phyloP scores from a whole-genome alignment of 73 alveolate genomes.

The Symbiodinium natans region DNA sequence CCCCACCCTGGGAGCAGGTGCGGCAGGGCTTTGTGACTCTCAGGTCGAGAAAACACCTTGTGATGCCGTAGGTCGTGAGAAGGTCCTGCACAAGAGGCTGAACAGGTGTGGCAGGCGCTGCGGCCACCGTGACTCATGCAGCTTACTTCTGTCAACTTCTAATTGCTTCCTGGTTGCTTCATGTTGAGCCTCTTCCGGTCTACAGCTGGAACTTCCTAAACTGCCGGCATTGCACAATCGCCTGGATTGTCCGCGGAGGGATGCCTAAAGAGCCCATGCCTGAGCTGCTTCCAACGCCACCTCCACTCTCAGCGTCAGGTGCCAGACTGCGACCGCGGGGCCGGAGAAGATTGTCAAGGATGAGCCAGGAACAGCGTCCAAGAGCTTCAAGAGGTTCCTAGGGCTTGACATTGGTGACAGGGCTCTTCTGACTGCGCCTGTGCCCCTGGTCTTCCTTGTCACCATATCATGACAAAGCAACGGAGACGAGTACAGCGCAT shows the following conservation, averaged over 20 bases:
- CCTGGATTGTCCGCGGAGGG: conserved; percentile 77
- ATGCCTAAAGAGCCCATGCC: conserved; percentile 76
- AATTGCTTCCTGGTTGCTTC: no score
- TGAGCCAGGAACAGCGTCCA: conserved; percentile 60
- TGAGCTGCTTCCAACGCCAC: neutral
- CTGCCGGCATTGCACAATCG: neutral
- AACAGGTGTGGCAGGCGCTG: neutral
- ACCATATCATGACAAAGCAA: no score
- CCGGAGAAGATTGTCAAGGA: conserved; percentile 81
- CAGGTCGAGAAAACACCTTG: conserved; percentile 52
- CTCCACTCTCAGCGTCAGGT: neutral
- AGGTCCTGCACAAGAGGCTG: conserved; percentile 2
- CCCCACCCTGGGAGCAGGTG: conserved; percentile 84
- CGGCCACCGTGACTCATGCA: neutral
- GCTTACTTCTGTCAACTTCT: no score
- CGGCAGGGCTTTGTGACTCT: conserved; percentile 82
- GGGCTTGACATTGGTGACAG: no score
- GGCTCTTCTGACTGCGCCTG: no score
- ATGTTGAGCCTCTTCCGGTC: no score
- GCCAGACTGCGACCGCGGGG: no score
- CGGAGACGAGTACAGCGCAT: conserved; percentile 74
- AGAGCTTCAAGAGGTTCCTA: conserved; percentile 49
- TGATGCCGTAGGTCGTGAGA: conserved; percentile 69
- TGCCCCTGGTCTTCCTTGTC: no score
- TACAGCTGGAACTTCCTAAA: neutral